These are phyloP conservation scores for Nemania sp. DNA, from an alignment of 2,329 filamentous ascomycete genomes.

Conservation along the genomic window DNA sequence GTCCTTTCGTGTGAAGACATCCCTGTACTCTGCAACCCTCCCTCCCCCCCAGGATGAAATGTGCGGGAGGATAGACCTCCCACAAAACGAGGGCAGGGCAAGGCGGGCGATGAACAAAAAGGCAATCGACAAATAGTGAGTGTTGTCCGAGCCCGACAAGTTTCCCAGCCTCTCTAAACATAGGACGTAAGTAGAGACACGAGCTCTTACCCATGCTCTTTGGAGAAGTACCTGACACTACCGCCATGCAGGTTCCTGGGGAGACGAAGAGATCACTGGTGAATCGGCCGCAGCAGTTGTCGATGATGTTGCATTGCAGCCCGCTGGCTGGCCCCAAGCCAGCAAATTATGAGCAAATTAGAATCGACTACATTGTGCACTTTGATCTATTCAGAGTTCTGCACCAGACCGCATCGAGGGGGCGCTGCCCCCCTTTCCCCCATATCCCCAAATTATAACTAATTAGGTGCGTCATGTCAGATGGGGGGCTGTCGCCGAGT, in stretches of 20 bases:
- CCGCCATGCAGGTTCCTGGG: slow-evolving; percentile 9
- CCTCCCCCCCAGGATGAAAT: background rate
- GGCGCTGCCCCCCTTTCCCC: background rate
- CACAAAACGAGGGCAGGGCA: background rate
- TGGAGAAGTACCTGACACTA: background rate
- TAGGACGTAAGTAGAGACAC: slow-evolving; percentile 1
- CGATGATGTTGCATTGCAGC: background rate
- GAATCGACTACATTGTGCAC: background rate
- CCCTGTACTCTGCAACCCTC: background rate
- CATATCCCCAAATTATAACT: background rate
- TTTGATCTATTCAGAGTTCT: background rate
- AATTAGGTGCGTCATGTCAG: background rate
- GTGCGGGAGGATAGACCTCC: background rate
- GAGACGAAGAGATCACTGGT: slow-evolving; percentile 1
- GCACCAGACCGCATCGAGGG: background rate
- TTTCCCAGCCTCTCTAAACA: slow-evolving; percentile 17
- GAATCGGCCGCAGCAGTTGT: background rate
- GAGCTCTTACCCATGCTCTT: background rate
- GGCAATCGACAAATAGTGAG: background rate
- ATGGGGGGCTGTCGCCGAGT: background rate
- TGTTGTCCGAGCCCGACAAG: background rate
- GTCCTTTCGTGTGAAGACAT: background rate
- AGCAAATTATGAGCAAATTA: slow-evolving; percentile 1
- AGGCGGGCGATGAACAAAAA: slow-evolving; percentile 2
- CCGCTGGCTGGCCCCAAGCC: background rate